phyloP scores from a whole-genome alignment of 2,329 filamentous ascomycete species.

The Talaromyces sp. region DNA sequence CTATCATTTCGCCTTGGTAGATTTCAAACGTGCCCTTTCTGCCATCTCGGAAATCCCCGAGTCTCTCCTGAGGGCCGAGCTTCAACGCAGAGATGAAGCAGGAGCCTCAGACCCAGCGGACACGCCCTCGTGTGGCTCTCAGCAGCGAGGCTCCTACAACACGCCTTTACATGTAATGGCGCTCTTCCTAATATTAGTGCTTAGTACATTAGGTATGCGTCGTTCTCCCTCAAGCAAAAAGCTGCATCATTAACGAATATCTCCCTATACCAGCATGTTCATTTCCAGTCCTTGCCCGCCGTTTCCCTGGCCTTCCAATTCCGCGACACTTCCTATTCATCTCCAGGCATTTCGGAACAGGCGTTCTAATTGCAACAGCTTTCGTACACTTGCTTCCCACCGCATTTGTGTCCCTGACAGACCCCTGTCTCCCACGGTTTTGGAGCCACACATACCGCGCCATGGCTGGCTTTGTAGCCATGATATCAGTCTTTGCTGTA shows the following conservation, averaged over 20 bases:
- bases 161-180: slow-evolving; percentile 69
- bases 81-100: slow-evolving; percentile 29
- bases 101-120: slow-evolving; percentile 19
- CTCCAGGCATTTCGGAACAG: slow-evolving; percentile 62
- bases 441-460: slow-evolving; percentile 80
- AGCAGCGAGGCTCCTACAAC: slow-evolving; percentile 57
- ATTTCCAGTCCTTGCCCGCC: slow-evolving; percentile 62
- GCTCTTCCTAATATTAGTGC: slow-evolving; percentile 64
- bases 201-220: slow-evolving; percentile 50
- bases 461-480: slow-evolving; percentile 78
- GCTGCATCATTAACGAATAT: slow-evolving; percentile 10
- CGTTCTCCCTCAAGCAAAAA: not conserved
- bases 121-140: slow-evolving; percentile 40
- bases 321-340: slow-evolving; percentile 62
- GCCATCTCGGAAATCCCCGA: slow-evolving; percentile 37
- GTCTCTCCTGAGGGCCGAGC: slow-evolving; percentile 36
- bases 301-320: slow-evolving; percentile 62
- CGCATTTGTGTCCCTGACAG: slow-evolving; percentile 62
- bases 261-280: slow-evolving; percentile 53
- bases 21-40: slow-evolving; percentile 21
- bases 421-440: slow-evolving; percentile 71
- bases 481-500: slow-evolving; percentile 79
- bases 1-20: slow-evolving; percentile 10
- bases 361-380: slow-evolving; percentile 60
- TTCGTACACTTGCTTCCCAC: slow-evolving; percentile 65